phyloP scores from a whole-genome alignment of 805 yeast genomes.

The Debaryomyces prosopidis region DNA sequence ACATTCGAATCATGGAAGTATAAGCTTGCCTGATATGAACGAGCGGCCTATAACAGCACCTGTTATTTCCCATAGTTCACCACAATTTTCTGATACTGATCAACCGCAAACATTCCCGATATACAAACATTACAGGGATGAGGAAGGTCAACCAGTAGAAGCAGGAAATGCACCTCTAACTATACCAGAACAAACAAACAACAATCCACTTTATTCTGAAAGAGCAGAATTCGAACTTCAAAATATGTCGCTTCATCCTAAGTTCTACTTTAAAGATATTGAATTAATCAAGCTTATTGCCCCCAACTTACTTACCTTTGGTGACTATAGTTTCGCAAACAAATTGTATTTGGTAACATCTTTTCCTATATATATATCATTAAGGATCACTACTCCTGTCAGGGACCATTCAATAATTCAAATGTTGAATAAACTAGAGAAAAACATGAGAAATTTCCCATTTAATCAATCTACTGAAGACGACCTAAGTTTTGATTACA shows the following conservation, averaged over 20 bases:
- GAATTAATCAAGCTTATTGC: slow-evolving; percentile 9
- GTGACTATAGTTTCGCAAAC: slow-evolving; percentile 5
- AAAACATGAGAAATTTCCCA: not conserved
- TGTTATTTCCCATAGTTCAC: slow-evolving; percentile 3
- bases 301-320: slow-evolving; percentile 17
- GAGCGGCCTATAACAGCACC: slow-evolving; percentile 14
- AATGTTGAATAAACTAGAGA: slow-evolving; percentile 5
- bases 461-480: slow-evolving; percentile 2
- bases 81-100: not conserved
- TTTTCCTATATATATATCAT: slow-evolving; percentile 24
- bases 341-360: slow-evolving; percentile 15
- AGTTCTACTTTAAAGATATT: not conserved
- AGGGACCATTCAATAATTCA: slow-evolving; percentile 18
- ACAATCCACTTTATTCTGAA: not conserved
- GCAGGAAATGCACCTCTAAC: not conserved
- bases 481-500: slow-evolving; percentile 14
- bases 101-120: slow-evolving; percentile 6
- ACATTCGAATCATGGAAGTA: slow-evolving; percentile 17
- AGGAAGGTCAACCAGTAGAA: not conserved
- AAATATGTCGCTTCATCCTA: not conserved
- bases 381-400: slow-evolving; percentile 35
- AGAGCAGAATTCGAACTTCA: not conserved
- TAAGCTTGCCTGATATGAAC: slow-evolving; percentile 7
- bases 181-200: not conserved
- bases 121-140: not conserved